These are phyloP conservation scores for Pochonia chlamydosporia DNA, from an alignment of 2,329 filamentous ascomycete genomes.

Conservation along the genomic window DNA sequence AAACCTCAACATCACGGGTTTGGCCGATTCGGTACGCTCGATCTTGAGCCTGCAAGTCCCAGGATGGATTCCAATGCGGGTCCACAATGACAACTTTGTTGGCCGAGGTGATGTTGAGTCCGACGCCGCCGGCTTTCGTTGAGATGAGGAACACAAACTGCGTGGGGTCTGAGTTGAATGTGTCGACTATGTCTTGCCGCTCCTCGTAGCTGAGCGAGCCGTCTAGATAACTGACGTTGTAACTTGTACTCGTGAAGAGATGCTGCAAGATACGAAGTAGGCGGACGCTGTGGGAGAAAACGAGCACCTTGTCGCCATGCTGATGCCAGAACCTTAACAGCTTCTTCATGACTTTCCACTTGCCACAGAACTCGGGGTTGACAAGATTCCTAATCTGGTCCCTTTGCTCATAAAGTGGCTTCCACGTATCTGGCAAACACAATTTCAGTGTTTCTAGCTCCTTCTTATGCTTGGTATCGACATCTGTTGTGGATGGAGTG, in stretches of 20 bases:
- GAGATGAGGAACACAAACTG: conserved; percentile 97
- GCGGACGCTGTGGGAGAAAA: conserved; percentile 89
- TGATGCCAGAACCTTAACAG: conserved; percentile 84
- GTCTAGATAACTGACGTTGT: conserved; percentile 87
- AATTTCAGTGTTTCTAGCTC: conserved; percentile 69
- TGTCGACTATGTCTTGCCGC: conserved; percentile 73
- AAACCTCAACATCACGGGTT: conserved; percentile 87
- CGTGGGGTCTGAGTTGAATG: conserved; percentile 80
- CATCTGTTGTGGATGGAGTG: conserved; percentile 61
- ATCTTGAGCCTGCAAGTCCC: conserved; percentile 93
- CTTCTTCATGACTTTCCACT: conserved; percentile 88
- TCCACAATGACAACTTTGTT: conserved; percentile 98
- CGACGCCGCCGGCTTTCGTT: conserved; percentile 87
- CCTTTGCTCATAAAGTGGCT: conserved; percentile 64
- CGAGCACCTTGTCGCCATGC: conserved; percentile 87
- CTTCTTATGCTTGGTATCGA: conserved; percentile 67
- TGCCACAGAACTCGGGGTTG: conserved; percentile 89
- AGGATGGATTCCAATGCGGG: conserved; percentile 95
- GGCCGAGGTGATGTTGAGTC: conserved; percentile 92
- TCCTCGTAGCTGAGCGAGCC: conserved; percentile 80
- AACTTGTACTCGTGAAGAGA: conserved; percentile 81
- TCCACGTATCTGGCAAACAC: conserved; percentile 71
- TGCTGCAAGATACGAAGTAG: conserved; percentile 78
- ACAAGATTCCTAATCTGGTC: conserved; percentile 77
- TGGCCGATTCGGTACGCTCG: conserved; percentile 95